Conservation (phyloP, 148 eudicot species). For the Rhododendron henanense region DNA sequence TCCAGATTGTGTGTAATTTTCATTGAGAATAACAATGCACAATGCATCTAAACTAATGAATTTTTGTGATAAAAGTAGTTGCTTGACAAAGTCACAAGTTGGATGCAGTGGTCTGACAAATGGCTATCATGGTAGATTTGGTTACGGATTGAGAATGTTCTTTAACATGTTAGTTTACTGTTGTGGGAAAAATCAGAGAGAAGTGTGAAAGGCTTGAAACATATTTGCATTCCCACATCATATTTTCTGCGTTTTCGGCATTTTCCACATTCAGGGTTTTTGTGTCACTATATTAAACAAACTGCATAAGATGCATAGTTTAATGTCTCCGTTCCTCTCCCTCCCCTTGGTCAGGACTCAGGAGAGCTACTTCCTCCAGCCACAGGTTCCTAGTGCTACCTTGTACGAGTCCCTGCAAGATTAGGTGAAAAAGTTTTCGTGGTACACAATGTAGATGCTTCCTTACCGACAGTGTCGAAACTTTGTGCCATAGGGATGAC, state of each 20-base stretch:
- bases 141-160: background rate
- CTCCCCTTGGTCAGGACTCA: background rate
- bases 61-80: background rate
- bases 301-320: background rate
- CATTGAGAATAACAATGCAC: background rate
- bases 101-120: conserved; percentile 1
- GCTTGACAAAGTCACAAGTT: background rate
- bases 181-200: background rate
- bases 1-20: background rate
- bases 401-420: background rate
- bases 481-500: conserved; percentile 94
- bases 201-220: background rate
- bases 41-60: background rate
- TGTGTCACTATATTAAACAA: background rate
- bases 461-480: conserved; percentile 89
- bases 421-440: background rate
- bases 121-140: background rate
- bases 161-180: background rate
- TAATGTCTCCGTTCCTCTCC: background rate
- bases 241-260: background rate
- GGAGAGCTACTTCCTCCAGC: background rate
- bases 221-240: background rate
- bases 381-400: background rate
- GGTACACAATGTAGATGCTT: background rate
- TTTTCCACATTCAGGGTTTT: background rate